Base-by-base conservation (phyloP, 495 filamentous ascomycete species). In the Annulohypoxylon moriforme region DNA sequence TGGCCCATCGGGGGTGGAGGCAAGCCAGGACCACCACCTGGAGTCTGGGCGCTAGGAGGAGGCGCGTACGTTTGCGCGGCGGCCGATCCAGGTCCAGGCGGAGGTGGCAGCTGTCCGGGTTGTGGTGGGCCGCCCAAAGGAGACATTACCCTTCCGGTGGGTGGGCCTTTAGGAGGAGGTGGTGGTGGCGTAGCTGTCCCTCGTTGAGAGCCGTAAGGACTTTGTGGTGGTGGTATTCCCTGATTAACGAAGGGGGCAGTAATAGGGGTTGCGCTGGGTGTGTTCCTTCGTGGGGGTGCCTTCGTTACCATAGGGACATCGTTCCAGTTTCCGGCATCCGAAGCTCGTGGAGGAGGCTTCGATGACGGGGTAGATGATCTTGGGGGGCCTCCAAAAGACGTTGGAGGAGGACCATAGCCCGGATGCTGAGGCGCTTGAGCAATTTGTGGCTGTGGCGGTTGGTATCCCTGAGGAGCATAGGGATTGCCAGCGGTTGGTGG, bases 271-370 rank as follows among this genome's bases (percentile, higher is more conserved):
- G 86, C 78, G 40, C 86, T 88, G 29, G 94, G 94, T 10, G 94
- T 97, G 38, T 83, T 85, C 73, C 90, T 86, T 61, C 94, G 87
- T 10, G 86, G 82, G 25, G 91, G 88, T 42, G 90, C 83, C 77
- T 94, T 96, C 29, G 88, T 86, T 27, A 97, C 92, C 71, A 97
- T 89, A 0, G 96, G 96, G 62, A 95, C 89, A 80, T 99, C 96
- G 72, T 99, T 99, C 96, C 96, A 99, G 59, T 91, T 90, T 34
- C 88, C 87, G 44, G 89, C 87, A 64, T 91, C 89, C 64, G 87
- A 88, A 67, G 86, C 86, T 64, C 88, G 91, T 58, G 94, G 93
- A 11, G 92, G 90, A 59, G 85, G 83, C 18, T 80, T 82, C 11
- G 80, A 76, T 3, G 89, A 87, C 27, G 90, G 88, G 24, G 92